Base-by-base conservation (phyloP, 2,329 filamentous ascomycete species). In the Colletotrichum sp. region DNA sequence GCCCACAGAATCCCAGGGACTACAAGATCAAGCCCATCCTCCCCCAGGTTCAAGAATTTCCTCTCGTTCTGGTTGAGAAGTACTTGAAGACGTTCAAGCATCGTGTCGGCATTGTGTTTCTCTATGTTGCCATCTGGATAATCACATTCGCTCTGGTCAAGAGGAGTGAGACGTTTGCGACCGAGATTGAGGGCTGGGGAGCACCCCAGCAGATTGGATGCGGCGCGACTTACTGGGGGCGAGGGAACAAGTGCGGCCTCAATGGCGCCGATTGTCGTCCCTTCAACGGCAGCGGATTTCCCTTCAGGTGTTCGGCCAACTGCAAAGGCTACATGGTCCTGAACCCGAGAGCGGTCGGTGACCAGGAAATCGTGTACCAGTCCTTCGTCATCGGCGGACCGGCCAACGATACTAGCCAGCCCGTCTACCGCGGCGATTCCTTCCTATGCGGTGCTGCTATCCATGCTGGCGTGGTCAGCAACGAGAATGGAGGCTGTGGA, bases 371-470 rank as follows among this genome's bases (percentile, higher is more conserved):
- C 67, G 86, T 90, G 61, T 95, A 95, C 81, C 85, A 84, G 28
- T 86, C 92, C 1, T 82, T 95, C n/a, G 90, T 95, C 3, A 87
- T 95, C 30, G 94, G 94, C n/a, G 93, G 93, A 0, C 91, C 91
- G 0, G 83, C 87, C 7, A 84, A 85, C 65, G 85, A 88, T 32
- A 79, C 80, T 8, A 83, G 81, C 34, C 15, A 61, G 36, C 90
- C 93, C 0, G 87, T 94, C 26, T 99, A 99, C 83, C 94, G 97
- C 21, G 95, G 94, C 12, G 96, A 98, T 84, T 98, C 95, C 16
- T 98, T 95, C 85, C 93, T 98, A 71, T 98, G 96, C 82, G 93
- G 92, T 74, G 90, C 96, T 15, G 96, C 95, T 38, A 94, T 98
- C 66, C 96, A 98, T 82, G 92, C 95, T 1, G 96, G 95, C 24